Evolutionary conservation across 2,329 filamentous ascomycete genomes (phyloP), one percentile per base, ranked within the genome.

Genomic region (Paecilomyces sp.): DNA sequence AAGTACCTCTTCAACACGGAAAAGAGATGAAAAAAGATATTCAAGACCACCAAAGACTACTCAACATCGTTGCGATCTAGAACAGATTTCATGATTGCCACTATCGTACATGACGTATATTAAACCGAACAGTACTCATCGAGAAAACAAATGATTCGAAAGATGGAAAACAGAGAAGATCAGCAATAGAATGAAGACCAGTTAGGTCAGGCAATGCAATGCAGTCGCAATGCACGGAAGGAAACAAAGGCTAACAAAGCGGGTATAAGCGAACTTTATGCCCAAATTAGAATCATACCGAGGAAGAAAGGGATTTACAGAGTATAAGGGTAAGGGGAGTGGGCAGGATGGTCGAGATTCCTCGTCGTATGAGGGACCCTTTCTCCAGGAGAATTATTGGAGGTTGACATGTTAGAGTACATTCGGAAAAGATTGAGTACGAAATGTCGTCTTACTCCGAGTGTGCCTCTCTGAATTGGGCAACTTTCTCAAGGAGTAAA

Each of bases 401-500:
- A 33, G 31, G 31, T 33, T 33, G 11, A 9, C n/a, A 47, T 47
- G 18, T 15, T 47, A 18, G 13, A 9, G 41, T 47, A 47, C 41
- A 22, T 47, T 47, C n/a, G n/a, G 13, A 15, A 53, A 53, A 12
- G n/a, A 7, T 7, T 24, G 11, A 30, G 3, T 13, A 13, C 3
- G 51, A 53, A 11, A 2, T 25, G 13, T 53, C 51, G 15, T 51
- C 15, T 5, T n/a, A 24, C 47, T 53, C 13, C 51, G 24, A 53
- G 51, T 30, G 22, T 15, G 24, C 11, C 24, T 53, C 24, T 24
- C 51, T 53, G 51, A 30, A 53, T 22, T 22, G 28, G 3, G 51
- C 22, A 5, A 25, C 51, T 55, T 64, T 58, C 54, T 66, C 66
- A 65, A 62, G 58, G 28, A 69, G 65, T 52, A 59, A 60, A 59